Percentiles rank a stretch among this genome's conserved stretches.
phyloP scores from a whole-genome alignment of 164 flowering plant species.

The Amborella trichopoda region DNA sequence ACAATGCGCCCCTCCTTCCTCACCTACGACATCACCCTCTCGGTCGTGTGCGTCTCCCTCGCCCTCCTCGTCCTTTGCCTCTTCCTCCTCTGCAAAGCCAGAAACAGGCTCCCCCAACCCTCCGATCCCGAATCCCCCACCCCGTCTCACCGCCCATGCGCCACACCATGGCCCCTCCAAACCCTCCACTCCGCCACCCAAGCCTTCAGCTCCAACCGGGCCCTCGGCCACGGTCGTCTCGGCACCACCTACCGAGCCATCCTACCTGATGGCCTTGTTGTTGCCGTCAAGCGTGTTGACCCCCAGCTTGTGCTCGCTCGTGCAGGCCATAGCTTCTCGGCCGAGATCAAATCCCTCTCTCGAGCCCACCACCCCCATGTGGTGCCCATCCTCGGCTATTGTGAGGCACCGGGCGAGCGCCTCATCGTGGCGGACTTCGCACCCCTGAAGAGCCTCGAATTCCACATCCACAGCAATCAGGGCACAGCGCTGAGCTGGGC shows the following conservation, averaged over 20 bases:
- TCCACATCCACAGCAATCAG: conserved; percentile 34
- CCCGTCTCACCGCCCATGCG: conserved; percentile 15
- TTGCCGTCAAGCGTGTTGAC: conserved; percentile 55
- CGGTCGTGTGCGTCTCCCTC: conserved; percentile 17
- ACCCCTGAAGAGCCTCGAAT: conserved; percentile 48
- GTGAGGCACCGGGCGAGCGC: conserved; percentile 82
- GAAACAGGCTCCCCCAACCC: conserved; percentile 21
- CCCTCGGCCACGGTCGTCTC: conserved; percentile 52
- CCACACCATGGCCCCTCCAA: conserved; percentile 20
- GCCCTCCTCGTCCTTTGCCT: conserved; percentile 29
- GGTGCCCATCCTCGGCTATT: conserved; percentile 51
- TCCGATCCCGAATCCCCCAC: conserved; percentile 12
- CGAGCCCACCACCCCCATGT: conserved; percentile 50
- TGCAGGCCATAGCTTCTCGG: conserved; percentile 49
- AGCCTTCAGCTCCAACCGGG: conserved; percentile 40
- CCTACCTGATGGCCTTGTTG: conserved; percentile 19
- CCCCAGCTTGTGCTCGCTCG: conserved; percentile 44
- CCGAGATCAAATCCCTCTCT: conserved; percentile 41
- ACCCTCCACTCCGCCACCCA: conserved; percentile 60
- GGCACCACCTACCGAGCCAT: conserved; percentile 53
- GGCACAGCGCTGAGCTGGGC: conserved; percentile 43
- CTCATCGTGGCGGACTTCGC: conserved; percentile 49
- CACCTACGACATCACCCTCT: conserved; percentile 18
- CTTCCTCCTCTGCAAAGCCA: conserved; percentile 1
- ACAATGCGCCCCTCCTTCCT: conserved; percentile 7